A percentile compares a stretch with the other conserved stretches of the same genome.
These are phyloP conservation scores for Monosporascus sp. DNA, from an alignment of 2,329 filamentous ascomycete genomes.

Conservation along the genomic window DNA sequence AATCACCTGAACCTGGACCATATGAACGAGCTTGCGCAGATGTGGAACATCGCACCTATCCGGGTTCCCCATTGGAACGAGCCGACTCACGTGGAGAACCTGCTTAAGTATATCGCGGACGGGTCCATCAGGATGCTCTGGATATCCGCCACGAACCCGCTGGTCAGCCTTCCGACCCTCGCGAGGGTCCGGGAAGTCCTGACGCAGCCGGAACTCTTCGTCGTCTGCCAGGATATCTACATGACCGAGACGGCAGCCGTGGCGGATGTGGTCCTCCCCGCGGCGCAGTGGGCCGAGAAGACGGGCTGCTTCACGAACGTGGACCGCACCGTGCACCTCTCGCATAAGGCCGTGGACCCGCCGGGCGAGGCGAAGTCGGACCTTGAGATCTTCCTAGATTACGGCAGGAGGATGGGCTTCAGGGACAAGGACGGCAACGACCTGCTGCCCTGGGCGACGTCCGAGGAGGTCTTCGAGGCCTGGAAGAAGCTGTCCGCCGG, in stretches of 20 bases:
- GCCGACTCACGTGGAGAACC: constrained; percentile 32
- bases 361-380: constrained; percentile 31
- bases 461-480: constrained; percentile 31
- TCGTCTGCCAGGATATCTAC: constrained; percentile 33
- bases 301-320: constrained; percentile 35
- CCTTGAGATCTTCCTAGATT: constrained; percentile 32
- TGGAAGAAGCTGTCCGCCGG: constrained; percentile 31
- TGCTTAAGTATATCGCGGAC: constrained; percentile 30
- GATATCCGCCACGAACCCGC: constrained; percentile 33
- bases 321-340: constrained; percentile 33
- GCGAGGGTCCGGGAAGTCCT: constrained; percentile 23
- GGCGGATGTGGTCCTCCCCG: constrained; percentile 32
- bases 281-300: constrained; percentile 33
- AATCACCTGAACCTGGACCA: constrained; percentile 30
- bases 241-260: constrained; percentile 31
- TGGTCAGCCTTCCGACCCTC: constrained; percentile 32
- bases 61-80: constrained; percentile 33
- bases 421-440: constrained; percentile 27
- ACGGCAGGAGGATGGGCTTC: constrained; percentile 29
- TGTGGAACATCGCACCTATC: constrained; percentile 31
- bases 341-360: constrained; percentile 32
- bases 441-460: constrained; percentile 22
- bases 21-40: constrained; percentile 30
- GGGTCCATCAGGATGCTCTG: constrained; percentile 33
- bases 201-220: constrained; percentile 27